Base-by-base conservation (phyloP, 768 basidiomycete genomes). In the Collybia mongolica region DNA sequence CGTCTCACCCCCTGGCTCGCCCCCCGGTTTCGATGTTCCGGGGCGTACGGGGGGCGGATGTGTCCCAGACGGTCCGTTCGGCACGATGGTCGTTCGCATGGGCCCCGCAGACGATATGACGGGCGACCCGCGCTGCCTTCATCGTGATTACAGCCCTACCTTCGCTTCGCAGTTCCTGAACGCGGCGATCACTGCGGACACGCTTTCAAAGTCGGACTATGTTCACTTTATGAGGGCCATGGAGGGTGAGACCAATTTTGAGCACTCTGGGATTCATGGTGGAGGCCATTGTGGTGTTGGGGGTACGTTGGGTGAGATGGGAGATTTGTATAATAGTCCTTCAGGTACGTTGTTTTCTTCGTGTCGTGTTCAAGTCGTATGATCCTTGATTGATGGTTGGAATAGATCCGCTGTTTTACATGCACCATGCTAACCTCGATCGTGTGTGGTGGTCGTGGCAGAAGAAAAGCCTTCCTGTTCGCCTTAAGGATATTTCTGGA, bases 391-490 rank as follows among this genome's bases (percentile, higher is more conserved):
- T 32, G 32, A 32, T 12, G 11, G 2, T 32, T 9, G 11, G 32
- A 32, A 5, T 32, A 62, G 59, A 62, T 45, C 65, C 59, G 9
- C 23, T 64, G 1, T 62, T 63, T 44, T 63, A 61, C 49, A 48
- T 62, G 39, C 60, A 62, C 42, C 60, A 66, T 39, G 60, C 59
- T 11, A 61, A 57, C 37, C 54, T 60, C 41, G 60, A 57, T 48
- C 51, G 56, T 9, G 46, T 65, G 20, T 60, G 60, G 61, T 59
- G 61, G 57, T 20, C 9, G 2, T 65, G 61, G 61, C 61, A 62
- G 28, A 54, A 56, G 28, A 32, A 29, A n/a, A 48, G 57, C 42
- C 49, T 53, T 5, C 28, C 46, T 20, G 32, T n/a, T 17, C 55
- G 60, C 2, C 29, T 57, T 17, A 49, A 47, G 19, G 58, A 57